Conservation (phyloP, 768 basidiomycete species). For the Tricholoma sp. region DNA sequence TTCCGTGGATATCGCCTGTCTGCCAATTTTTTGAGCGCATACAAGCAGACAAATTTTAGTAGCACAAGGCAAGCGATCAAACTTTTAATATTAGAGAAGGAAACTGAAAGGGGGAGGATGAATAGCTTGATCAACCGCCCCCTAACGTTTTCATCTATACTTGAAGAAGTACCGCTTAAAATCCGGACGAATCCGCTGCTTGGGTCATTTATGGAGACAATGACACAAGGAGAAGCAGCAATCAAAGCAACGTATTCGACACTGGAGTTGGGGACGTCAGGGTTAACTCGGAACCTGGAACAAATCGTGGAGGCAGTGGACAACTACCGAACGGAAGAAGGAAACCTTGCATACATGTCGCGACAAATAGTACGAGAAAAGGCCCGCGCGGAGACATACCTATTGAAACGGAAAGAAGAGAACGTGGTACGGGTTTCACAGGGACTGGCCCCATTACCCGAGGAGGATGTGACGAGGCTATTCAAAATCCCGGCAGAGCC, state of each 20-base stretch:
- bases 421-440: conserved; percentile 73
- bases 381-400: conserved; percentile 68
- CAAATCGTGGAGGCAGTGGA: conserved; percentile 83
- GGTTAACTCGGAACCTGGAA: conserved; percentile 74
- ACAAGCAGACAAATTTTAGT: conserved; percentile 81
- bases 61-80: conserved; percentile 61
- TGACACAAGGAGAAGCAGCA: conserved; percentile 42
- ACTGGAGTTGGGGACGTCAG: conserved; percentile 66
- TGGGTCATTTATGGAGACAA: conserved; percentile 68
- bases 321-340: conserved; percentile 84
- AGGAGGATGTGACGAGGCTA: conserved; percentile 77
- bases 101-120: conserved; percentile 7
- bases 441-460: conserved; percentile 81
- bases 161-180: conserved; percentile 82
- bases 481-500: conserved; percentile 90
- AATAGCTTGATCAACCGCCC: conserved; percentile 72
- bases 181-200: conserved; percentile 79
- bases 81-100: conserved; percentile 11
- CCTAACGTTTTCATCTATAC: conserved; percentile 79
- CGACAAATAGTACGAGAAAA: conserved; percentile 89
- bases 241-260: conserved; percentile 60
- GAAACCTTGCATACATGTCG: conserved; percentile 82
- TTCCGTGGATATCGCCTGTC: conserved; percentile 89
- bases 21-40: conserved; percentile 72
- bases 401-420: conserved; percentile 87